Conservation (phyloP, 2,329 filamentous ascomycete species). For the Fusarium sacchari region DNA sequence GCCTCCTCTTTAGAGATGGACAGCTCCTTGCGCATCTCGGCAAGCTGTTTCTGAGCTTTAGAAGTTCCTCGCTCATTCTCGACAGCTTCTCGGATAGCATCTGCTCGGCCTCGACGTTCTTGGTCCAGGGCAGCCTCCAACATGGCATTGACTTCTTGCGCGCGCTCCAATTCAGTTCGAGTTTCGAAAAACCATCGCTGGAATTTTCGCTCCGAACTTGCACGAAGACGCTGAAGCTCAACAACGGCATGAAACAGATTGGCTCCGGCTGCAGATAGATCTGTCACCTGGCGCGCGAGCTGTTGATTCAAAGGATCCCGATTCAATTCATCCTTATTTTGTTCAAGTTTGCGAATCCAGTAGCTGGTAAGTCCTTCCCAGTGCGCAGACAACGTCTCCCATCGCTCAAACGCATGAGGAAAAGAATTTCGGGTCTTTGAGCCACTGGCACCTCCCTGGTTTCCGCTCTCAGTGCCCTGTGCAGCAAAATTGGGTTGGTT, state of each 20-base stretch:
- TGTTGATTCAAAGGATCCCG: conserved; percentile 86
- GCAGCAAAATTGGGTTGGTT: conserved; percentile 28
- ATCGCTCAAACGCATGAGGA: conserved; percentile 96
- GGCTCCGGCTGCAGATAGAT: conserved; percentile 95
- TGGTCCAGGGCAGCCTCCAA: conserved; percentile 79
- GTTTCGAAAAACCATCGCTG: conserved; percentile 99
- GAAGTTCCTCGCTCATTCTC: conserved; percentile 77
- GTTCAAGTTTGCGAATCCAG: conserved; percentile 93
- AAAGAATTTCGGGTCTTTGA: conserved; percentile 74
- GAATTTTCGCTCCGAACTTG: conserved; percentile 96
- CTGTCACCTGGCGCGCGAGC: conserved; percentile 91
- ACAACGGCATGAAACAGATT: conserved; percentile 98
- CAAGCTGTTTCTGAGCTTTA: conserved; percentile 80
- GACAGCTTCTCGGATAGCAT: conserved; percentile 73
- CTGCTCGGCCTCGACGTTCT: conserved; percentile 76
- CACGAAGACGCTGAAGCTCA: conserved; percentile 90
- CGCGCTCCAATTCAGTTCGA: conserved; percentile 84
- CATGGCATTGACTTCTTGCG: conserved; percentile 83
- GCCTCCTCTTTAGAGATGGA: conserved; percentile 97
- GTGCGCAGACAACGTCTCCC: conserved; percentile 95
- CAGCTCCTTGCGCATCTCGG: conserved; percentile 91
- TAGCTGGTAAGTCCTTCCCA: conserved; percentile 98
- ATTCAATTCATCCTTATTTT: conserved; percentile 87
- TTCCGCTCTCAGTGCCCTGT: conserved; percentile 30
- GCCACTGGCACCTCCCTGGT: conserved; percentile 30